Evolutionary conservation across 2,329 filamentous ascomycete species (phyloP).

Genomic region (Xylaria multiplex): DNA sequence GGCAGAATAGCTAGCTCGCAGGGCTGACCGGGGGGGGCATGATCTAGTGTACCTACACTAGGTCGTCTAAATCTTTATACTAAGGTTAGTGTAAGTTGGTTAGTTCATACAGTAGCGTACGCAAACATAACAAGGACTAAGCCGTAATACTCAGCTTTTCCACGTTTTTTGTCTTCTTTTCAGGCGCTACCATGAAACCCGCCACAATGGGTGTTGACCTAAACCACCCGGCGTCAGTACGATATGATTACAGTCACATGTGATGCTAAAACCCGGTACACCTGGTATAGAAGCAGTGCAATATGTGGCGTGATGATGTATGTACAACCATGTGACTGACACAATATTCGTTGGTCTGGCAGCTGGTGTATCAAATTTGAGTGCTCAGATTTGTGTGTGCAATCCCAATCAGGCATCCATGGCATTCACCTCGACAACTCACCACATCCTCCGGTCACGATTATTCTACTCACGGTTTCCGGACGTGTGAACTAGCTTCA

Average conservation of each 20-base stretch:
- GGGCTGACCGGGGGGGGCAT: constrained; percentile 29
- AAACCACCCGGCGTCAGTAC: constrained; percentile 15
- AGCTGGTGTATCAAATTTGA: constrained; percentile 1
- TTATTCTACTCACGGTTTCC: neutral
- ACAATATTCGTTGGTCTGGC: neutral
- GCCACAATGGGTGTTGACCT: constrained; percentile 15
- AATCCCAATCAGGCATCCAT: neutral
- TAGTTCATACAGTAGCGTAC: constrained; percentile 16
- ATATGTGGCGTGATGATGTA: neutral
- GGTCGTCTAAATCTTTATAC: constrained; percentile 6
- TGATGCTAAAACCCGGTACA: constrained; percentile 8
- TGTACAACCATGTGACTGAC: constrained; percentile 7
- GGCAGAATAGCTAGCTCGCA: constrained; percentile 38
- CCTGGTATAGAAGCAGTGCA: constrained; percentile 6
- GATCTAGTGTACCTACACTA: constrained; percentile 4
- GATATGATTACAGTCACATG: constrained; percentile 23
- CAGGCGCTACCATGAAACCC: neutral
- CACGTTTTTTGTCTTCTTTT: constrained; percentile 11
- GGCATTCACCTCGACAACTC: neutral
- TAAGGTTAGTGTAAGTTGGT: neutral
- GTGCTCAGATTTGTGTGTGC: neutral
- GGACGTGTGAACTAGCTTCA: neutral
- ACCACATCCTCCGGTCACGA: neutral
- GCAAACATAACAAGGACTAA: constrained; percentile 3
- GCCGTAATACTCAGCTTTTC: constrained; percentile 2